Percentiles rank a stretch among this genome's conserved stretches.
These are phyloP conservation scores for Xylaria sp. DNA, from an alignment of 2,329 filamentous ascomycete genomes.

Conservation along the genomic window DNA sequence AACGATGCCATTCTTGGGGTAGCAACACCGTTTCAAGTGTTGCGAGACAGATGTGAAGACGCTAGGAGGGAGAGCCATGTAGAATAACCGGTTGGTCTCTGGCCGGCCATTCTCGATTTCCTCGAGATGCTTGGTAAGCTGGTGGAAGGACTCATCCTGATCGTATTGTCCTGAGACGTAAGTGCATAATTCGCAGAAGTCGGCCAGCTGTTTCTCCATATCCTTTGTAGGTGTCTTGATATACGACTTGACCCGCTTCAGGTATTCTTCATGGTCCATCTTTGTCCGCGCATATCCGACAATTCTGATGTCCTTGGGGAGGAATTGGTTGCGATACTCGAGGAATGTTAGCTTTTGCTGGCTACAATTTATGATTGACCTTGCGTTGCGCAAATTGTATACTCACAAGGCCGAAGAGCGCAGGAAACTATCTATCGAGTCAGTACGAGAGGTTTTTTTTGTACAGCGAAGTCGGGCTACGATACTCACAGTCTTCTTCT, in stretches of 20 bases:
- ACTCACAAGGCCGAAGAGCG: conserved; percentile 95
- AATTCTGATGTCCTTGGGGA: conserved; percentile 94
- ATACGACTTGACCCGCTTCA: conserved; percentile 93
- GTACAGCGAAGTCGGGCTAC: not conserved
- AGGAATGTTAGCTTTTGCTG: conserved; percentile 31
- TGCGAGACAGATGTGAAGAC: conserved; percentile 98
- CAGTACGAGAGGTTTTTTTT: conserved; percentile 23
- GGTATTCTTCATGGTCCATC: conserved; percentile 97
- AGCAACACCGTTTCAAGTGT: conserved; percentile 96
- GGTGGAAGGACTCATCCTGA: conserved; percentile 90
- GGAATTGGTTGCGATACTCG: conserved; percentile 98
- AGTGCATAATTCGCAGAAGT: conserved; percentile 86
- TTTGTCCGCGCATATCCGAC: conserved; percentile 99
- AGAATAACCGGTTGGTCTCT: conserved; percentile 93
- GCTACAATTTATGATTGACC: not conserved
- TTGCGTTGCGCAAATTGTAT: conserved; percentile 12
- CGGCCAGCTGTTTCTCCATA: conserved; percentile 90
- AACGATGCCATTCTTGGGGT: conserved; percentile 86
- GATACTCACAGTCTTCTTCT: conserved; percentile 93
- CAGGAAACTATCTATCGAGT: conserved; percentile 73
- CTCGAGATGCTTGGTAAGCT: conserved; percentile 83
- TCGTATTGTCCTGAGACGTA: conserved; percentile 99
- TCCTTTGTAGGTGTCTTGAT: conserved; percentile 99
- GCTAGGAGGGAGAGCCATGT: conserved; percentile 97
- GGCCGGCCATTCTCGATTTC: conserved; percentile 81